Base-by-base conservation (phyloP, 495 filamentous ascomycete species). In the Penicillium odoratum region DNA sequence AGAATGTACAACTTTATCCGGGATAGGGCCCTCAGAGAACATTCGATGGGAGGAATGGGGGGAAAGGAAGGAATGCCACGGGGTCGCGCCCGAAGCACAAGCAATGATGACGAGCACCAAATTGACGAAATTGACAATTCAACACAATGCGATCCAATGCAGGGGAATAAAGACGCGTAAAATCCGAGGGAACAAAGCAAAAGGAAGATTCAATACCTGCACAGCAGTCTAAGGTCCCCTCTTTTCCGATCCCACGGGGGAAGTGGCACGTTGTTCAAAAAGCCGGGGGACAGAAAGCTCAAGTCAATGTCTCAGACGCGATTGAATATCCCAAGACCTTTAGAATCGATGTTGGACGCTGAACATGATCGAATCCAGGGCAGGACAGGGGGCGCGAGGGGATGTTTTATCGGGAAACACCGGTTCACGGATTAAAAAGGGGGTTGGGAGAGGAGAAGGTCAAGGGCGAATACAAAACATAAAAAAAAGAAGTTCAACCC, bases 321-420 rank as follows among this genome's bases (percentile, higher is more conserved):
- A 77, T 72, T 65, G 82, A 73, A 45, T 86, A 59, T 5, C 86
- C 87, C 83, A 53, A 88, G 81, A 62, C 87, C 85, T 80, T 60
- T 67, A 74, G 67, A 86, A 36, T 62, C 88, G 60, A 50, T 82
- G 65, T 38, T 74, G 76, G 30, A 81, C 80, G 34, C 73, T 74
- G 55, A 88, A 79, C 55, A 86, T 82, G 63, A 87, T 55, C 70
- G 86, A 83, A 72, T 88, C 83, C 68, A 90, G 15, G 74, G 54
- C 89, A 74, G 70, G 70, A 84, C 87, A 55, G 82, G 86, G 52
- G 88, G 70, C 57, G 76, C 62, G 51, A 74, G 72, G 59, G 77
- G 69, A 62, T 80, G 83, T 25, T 47, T 26, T 47, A 28, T 80
- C 87, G 86, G 65, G 66, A 58, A 60, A 42, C 60, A 62, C 57